Evolutionary conservation across 495 filamentous ascomycete species (phyloP), one percentile per base, ranked within the genome.

Genomic region (Neurospora sp.): DNA sequence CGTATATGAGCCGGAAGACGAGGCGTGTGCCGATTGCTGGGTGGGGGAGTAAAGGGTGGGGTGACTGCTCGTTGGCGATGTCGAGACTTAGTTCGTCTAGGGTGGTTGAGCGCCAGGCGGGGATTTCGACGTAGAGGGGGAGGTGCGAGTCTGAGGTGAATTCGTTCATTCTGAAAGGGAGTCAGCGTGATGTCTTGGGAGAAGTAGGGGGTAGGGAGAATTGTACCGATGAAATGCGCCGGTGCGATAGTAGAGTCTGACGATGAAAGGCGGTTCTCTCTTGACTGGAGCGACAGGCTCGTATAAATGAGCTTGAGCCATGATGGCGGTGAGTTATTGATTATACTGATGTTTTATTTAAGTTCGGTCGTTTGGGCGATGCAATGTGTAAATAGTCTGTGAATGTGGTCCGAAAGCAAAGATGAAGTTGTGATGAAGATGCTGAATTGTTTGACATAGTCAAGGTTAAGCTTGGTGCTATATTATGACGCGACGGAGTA

Each of bases 21-120:
- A 97, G 86, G 66, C 94, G 89, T 4, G 94, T 94, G 72, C 94
- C 94, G 62, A 93, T 86, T 28, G 89, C 87, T 0, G 92, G 93
- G 70, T 85, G 77, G n/a, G 94, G 92, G 31, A 97, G 88, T 72
- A 94, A 80, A 6, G 70, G 4, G 0, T 78, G 76, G 38, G 24
- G 76, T 75, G 40, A 77, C 21, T 62, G 54, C 54, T 62, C 74
- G 34, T 77, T 76, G 39, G 80, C 79, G 24, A 97, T 90, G 78
- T 91, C 89, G 9, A 82, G 77, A 8, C 91, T 88, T 40, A 98
- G 90, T 82, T 98, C 94, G 77, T 86, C 85, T 19, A 99, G 88
- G 13, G 93, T 93, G 85, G 92, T 94, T 78, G 88, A 89, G 72
- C 87, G 88, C 93, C 93, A 97, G 77, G 94, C 95, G 87, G 97